Percentiles rank a stretch among this genome's conserved stretches.
These are phyloP conservation scores for Oryza glumipatula DNA, from an alignment of 176 grass and related monocot species.

Conservation along the genomic window DNA sequence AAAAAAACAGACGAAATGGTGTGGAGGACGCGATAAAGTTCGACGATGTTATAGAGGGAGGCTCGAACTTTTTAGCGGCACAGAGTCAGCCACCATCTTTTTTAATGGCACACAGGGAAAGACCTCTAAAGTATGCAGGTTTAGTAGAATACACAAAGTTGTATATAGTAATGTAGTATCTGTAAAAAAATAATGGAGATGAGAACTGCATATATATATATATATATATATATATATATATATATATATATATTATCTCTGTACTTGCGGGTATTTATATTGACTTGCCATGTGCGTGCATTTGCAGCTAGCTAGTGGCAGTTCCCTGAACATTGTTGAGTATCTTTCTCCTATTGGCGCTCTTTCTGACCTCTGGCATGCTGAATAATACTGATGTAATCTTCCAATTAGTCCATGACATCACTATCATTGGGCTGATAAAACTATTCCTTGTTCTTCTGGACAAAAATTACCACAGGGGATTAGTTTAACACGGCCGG, in stretches of 20 bases:
- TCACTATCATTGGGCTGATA: constrained; percentile 39
- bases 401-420: constrained; percentile 42
- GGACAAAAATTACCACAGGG: background rate
- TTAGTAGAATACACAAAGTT: background rate
- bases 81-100: no score
- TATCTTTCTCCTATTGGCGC: background rate
- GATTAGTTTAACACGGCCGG: constrained; percentile 31
- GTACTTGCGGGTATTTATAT: background rate
- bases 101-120: no score
- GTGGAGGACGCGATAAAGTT: no score
- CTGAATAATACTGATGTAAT: constrained; percentile 41
- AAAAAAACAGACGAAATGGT: no score
- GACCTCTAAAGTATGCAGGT: background rate
- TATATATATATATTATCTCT: background rate
- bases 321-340: background rate
- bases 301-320: background rate
- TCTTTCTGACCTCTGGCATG: background rate
- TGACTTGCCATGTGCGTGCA: background rate
- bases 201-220: background rate
- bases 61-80: no score
- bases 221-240: background rate
- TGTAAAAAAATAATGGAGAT: background rate
- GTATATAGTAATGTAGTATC: background rate
- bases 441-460: constrained; percentile 33
- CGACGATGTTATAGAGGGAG: no score